Evolutionary conservation across 805 yeast species (phyloP), one percentile per base, ranked within the genome.

Genomic region (Metschnikowia chrysomelidarum): DNA sequence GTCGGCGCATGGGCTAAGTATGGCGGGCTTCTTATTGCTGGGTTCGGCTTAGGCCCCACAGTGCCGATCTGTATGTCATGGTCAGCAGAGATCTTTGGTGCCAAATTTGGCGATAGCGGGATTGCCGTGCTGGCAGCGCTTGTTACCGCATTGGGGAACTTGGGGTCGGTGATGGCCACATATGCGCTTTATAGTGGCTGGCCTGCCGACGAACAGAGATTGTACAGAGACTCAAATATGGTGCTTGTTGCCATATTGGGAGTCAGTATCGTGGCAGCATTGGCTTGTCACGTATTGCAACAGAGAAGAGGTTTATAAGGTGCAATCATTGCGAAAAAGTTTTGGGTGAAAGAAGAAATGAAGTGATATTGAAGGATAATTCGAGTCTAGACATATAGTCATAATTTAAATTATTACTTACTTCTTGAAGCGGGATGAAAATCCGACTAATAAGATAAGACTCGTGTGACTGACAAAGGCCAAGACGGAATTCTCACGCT

Each of bases 1-100:
- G 64, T 66, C 4, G 80, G 78, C 3, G 61, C 78, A 17, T 87
- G 95, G 95, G 69, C 74, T 36, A 73, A 76, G 48, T 87, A 85
- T 55, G 94, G 78, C 6, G 95, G 95, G 0, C 67, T 87, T 34
- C 67, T 87, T 41, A 78, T 87, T 53, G 78, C 86, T 5, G 95
- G 95, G 0, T 83, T 80, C 49, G 95, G 95, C 0, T 69, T 87
- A 30, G 95, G 95, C 7, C 93, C 95, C 14, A 87, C 95, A 0
- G 94, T 86, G 6, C 95, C 95, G 15, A 86, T 83, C 22, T 72
- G 80, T 49, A 87, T 87, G 95, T 75, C 95, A 1, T 76, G 85
- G 82, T 60, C 88, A 0, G 78, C 89, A 0, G 89, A 83, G 50
- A 81, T 84, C 29, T 83, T 86, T 64, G 74, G 72, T 7, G 69